phyloP scores from a whole-genome alignment of 208 protist species.

The Wallacemonas sp. region DNA sequence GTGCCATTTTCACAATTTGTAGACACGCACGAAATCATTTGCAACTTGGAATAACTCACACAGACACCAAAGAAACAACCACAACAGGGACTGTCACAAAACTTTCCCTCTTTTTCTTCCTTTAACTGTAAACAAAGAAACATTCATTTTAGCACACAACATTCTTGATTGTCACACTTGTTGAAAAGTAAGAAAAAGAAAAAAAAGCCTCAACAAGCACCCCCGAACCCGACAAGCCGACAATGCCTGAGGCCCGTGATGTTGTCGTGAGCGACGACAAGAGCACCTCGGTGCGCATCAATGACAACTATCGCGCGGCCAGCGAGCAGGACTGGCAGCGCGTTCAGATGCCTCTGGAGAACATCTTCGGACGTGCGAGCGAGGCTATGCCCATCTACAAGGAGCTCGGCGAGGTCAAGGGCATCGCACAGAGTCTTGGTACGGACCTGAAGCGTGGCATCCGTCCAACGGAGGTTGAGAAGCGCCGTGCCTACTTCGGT shows the following conservation, averaged over 20 bases:
- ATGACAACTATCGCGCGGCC: slow-evolving; percentile 27
- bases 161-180: not conserved
- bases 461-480: slow-evolving; percentile 25
- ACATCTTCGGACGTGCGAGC: slow-evolving; percentile 57
- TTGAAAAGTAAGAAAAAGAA: slow-evolving; percentile 14
- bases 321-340: slow-evolving; percentile 22
- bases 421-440: slow-evolving; percentile 46
- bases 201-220: not conserved
- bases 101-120: too few species aligned
- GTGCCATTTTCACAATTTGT: not conserved
- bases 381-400: slow-evolving; percentile 59
- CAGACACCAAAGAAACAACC: not conserved
- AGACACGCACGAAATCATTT: not conserved
- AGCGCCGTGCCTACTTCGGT: slow-evolving; percentile 51
- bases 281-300: slow-evolving; percentile 15
- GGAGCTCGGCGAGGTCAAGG: slow-evolving; percentile 52
- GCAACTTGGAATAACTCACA: not conserved
- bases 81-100: not conserved
- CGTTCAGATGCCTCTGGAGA: slow-evolving; percentile 40
- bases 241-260: slow-evolving; percentile 9
- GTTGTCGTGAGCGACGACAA: not conserved
- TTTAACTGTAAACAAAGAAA: slow-evolving; percentile 21
- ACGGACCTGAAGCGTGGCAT: slow-evolving; percentile 46
- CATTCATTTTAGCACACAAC: slow-evolving; percentile 3
- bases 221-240: too few species aligned